Percentiles rank a stretch among this genome's conserved stretches.
Conservation (phyloP, 2,329 filamentous ascomycete species). For the Pseudogymnoascus sp. region DNA sequence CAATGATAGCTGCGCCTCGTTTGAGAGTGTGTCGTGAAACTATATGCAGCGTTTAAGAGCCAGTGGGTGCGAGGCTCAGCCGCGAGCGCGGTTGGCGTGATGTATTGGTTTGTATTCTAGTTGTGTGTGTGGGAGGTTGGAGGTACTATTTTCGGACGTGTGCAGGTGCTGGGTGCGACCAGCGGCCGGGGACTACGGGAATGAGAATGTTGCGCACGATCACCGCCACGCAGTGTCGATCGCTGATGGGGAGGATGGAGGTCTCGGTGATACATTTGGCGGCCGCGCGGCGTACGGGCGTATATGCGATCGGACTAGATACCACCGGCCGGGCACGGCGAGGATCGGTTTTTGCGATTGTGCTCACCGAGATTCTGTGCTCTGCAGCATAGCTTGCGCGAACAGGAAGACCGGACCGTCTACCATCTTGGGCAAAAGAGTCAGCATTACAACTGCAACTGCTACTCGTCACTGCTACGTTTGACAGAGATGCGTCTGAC, state of each 20-base stretch:
- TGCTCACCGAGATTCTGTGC: background rate
- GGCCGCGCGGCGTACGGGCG: background rate
- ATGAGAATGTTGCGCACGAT: background rate
- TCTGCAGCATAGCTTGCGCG: background rate
- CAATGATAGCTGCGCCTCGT: background rate
- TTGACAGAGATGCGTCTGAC: background rate
- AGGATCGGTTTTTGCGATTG: background rate
- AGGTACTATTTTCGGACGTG: background rate
- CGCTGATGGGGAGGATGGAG: background rate
- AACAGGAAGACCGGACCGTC: background rate
- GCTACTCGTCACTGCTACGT: background rate
- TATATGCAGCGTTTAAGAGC: background rate
- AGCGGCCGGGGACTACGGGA: background rate
- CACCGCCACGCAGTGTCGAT: background rate
- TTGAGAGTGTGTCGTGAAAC: background rate
- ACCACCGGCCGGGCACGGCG: background rate
- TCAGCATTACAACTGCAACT: background rate
- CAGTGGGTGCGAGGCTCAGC: background rate
- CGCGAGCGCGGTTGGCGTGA: background rate
- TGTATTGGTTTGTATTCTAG: background rate
- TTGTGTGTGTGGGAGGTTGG: background rate
- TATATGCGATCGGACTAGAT: background rate
- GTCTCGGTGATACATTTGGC: background rate
- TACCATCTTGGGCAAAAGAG: background rate
- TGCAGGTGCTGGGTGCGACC: background rate